These are phyloP conservation scores for Nemania sp. DNA, from an alignment of 2,329 filamentous ascomycete species.

Conservation along the genomic window DNA sequence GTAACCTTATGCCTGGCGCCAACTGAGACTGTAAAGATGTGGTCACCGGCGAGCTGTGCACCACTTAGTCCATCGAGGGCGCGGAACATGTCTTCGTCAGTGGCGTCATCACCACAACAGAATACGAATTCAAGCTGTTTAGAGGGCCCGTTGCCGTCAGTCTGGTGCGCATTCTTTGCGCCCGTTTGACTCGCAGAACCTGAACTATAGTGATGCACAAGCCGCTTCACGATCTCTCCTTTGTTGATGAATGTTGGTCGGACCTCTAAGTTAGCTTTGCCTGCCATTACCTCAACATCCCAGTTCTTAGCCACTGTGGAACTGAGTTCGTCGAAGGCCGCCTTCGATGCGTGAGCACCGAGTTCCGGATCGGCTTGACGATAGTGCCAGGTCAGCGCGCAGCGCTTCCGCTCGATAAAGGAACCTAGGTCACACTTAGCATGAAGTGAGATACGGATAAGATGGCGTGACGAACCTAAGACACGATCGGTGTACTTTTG, in stretches of 20 bases:
- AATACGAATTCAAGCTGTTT: conserved; percentile 84
- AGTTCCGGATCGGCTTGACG: conserved; percentile 86
- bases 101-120: conserved; percentile 93
- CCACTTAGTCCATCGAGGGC: conserved; percentile 66
- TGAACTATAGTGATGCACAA: conserved; percentile 73
- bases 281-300: conserved; percentile 95
- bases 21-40: conserved; percentile 89
- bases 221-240: conserved; percentile 85
- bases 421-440: conserved; percentile 59
- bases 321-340: conserved; percentile 82
- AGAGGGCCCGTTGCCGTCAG: conserved; percentile 50
- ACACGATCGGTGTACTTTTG: conserved; percentile 86
- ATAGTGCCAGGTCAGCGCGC: conserved; percentile 97
- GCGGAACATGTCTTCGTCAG: conserved; percentile 96
- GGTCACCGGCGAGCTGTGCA: conserved; percentile 59
- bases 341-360: conserved; percentile 75
- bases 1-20: conserved; percentile 92
- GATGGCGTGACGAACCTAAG: conserved; percentile 61
- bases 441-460: background rate
- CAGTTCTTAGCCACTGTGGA: conserved; percentile 74
- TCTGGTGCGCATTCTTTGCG: conserved; percentile 25
- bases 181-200: conserved; percentile 40
- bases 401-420: conserved; percentile 92
- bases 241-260: conserved; percentile 98
- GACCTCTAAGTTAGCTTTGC: conserved; percentile 96